Evolutionary conservation across 805 yeast species (phyloP).

Genomic region (Hanseniaspora osmophila): DNA sequence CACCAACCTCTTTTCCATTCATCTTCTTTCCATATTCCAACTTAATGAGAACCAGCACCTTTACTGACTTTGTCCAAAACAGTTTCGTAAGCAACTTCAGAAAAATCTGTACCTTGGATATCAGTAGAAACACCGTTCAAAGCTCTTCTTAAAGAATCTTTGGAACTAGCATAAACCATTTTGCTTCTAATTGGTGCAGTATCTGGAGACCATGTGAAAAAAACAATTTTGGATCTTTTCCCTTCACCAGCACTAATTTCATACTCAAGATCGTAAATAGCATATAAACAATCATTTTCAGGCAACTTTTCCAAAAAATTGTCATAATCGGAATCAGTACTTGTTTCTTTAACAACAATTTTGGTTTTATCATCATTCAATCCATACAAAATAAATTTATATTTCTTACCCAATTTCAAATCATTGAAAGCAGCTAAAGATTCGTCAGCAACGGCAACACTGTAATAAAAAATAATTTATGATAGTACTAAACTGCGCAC

Average conservation of each 20-base stretch:
- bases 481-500: too few species aligned
- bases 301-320: slow-evolving; percentile 77
- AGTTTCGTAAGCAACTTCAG: slow-evolving; percentile 90
- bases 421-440: slow-evolving; percentile 90
- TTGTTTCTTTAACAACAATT: slow-evolving; percentile 79
- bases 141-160: slow-evolving; percentile 95
- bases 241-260: slow-evolving; percentile 85
- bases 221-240: slow-evolving; percentile 64
- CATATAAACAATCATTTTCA: slow-evolving; percentile 92
- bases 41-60: slow-evolving; percentile 54
- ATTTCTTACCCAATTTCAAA: slow-evolving; percentile 83
- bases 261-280: slow-evolving; percentile 93
- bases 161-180: slow-evolving; percentile 98
- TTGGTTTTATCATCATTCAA: slow-evolving; percentile 79
- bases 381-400: slow-evolving; percentile 68
- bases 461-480: slow-evolving; percentile 13
- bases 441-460: slow-evolving; percentile 81
- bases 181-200: slow-evolving; percentile 88
- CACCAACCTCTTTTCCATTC: too few species aligned
- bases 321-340: slow-evolving; percentile 66
- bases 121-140: slow-evolving; percentile 89
- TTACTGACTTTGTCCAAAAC: slow-evolving; percentile 81
- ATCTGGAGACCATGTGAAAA: slow-evolving; percentile 93
- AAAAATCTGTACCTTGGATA: slow-evolving; percentile 94
- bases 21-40: neutral